Evolutionary conservation across 768 basidiomycete species (phyloP).

Genomic region (Lactifluus volemus): DNA sequence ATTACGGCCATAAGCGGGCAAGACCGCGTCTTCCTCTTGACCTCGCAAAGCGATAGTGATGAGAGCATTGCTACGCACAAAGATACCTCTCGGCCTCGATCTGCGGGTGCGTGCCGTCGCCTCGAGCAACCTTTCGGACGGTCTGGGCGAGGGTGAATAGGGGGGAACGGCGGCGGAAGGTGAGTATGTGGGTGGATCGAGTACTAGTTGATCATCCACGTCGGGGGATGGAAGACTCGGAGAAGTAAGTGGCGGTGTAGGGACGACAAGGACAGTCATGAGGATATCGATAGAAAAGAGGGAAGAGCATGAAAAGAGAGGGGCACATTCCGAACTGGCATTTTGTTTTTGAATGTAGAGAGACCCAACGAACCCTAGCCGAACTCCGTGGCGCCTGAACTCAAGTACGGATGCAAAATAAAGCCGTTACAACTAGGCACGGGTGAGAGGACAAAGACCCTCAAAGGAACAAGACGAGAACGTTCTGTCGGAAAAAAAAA

Average conservation of each 20-base stretch:
- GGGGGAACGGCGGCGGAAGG: slow-evolving; percentile 44
- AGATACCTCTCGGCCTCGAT: slow-evolving; percentile 32
- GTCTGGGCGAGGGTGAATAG: slow-evolving; percentile 47
- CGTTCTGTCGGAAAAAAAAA: no score
- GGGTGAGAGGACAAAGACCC: no score
- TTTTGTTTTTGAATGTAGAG: no score
- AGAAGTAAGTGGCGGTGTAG: neutral
- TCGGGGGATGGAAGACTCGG: neutral
- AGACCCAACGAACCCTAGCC: no score
- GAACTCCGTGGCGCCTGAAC: no score
- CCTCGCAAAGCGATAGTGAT: slow-evolving; percentile 37
- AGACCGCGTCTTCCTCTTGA: slow-evolving; percentile 33
- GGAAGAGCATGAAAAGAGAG: no score
- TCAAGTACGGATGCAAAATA: no score
- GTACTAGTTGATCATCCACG: neutral
- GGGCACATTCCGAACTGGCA: no score
- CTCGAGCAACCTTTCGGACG: slow-evolving; percentile 46
- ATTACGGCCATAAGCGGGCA: slow-evolving; percentile 40
- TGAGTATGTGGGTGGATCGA: slow-evolving; percentile 42
- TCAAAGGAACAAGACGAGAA: no score
- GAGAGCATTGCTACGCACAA: slow-evolving; percentile 32
- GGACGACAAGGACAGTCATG: no score
- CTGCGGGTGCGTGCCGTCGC: slow-evolving; percentile 29
- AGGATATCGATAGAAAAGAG: no score
- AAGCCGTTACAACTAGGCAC: no score